phyloP scores from a whole-genome alignment of 2,329 filamentous ascomycete genomes.

The Fusarium succisae region DNA sequence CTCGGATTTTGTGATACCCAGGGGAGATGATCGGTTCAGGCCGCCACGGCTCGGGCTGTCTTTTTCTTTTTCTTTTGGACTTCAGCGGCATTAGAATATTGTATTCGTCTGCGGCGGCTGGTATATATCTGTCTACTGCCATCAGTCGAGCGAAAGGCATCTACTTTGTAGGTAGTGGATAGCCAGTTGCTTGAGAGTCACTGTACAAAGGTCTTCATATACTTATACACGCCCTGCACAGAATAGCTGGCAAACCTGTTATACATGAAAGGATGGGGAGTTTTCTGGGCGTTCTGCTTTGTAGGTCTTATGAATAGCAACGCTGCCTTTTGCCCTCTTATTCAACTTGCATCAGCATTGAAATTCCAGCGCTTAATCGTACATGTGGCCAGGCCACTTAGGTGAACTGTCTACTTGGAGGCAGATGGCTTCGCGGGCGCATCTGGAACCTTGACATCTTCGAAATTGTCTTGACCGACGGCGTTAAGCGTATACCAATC shows the following conservation, averaged over 20 bases:
- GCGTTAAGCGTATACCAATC: slow-evolving; percentile 76
- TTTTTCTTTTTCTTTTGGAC: slow-evolving; percentile 36
- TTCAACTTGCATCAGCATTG: background rate
- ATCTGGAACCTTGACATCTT: slow-evolving; percentile 91
- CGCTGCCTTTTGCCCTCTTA: slow-evolving; percentile 18
- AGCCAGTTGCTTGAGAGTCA: slow-evolving; percentile 28
- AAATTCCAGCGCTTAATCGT: slow-evolving; percentile 15
- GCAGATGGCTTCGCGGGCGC: slow-evolving; percentile 63
- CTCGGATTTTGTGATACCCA: slow-evolving; percentile 53
- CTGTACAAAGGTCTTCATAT: slow-evolving; percentile 37
- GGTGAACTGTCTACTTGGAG: slow-evolving; percentile 41
- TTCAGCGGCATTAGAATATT: slow-evolving; percentile 30
- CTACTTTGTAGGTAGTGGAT: slow-evolving; percentile 19
- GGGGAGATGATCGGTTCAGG: slow-evolving; percentile 41
- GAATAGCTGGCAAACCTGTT: slow-evolving; percentile 35
- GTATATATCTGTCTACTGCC: slow-evolving; percentile 20
- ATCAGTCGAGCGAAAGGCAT: slow-evolving; percentile 28
- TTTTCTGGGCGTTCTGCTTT: slow-evolving; percentile 31
- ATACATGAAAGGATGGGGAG: slow-evolving; percentile 30
- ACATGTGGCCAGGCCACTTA: background rate
- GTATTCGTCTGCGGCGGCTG: slow-evolving; percentile 14
- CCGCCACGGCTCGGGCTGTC: slow-evolving; percentile 33
- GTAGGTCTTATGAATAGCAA: slow-evolving; percentile 32
- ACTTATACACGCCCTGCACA: slow-evolving; percentile 32
- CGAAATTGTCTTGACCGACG: slow-evolving; percentile 96